phyloP scores from a whole-genome alignment of 495 filamentous ascomycete genomes.

The Aspergillus cavernicola region DNA sequence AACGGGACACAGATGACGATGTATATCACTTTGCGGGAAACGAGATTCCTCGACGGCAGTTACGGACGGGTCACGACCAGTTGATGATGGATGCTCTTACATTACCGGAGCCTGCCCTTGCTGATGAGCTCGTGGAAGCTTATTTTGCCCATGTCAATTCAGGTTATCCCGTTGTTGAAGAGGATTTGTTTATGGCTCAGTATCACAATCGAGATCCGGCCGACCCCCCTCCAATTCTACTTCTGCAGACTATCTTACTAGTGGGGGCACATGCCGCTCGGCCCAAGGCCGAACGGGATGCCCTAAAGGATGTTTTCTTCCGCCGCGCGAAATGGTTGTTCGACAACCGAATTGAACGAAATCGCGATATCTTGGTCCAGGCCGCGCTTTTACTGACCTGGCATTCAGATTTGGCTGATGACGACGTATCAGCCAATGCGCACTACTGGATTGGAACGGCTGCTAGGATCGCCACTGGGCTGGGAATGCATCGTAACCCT shows the following conservation, averaged over 20 bases:
- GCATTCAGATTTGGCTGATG: conserved; percentile 46
- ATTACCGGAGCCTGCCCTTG: conserved; percentile 40
- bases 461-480: conserved; percentile 44
- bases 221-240: conserved; percentile 42
- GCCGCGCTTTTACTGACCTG: conserved; percentile 45
- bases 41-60: conserved; percentile 43
- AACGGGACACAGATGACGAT: conserved; percentile 43
- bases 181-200: conserved; percentile 46
- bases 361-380: conserved; percentile 49
- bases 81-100: conserved; percentile 47
- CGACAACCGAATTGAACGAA: conserved; percentile 46
- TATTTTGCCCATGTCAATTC: conserved; percentile 45
- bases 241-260: conserved; percentile 45
- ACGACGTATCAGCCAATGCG: conserved; percentile 47
- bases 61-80: conserved; percentile 45
- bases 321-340: conserved; percentile 47
- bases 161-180: conserved; percentile 44
- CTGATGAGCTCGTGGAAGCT: conserved; percentile 45
- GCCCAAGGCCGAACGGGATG: conserved; percentile 38
- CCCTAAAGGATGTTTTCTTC: conserved; percentile 45
- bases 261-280: conserved; percentile 44
- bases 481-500: conserved; percentile 49
- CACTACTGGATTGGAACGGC: conserved; percentile 50
- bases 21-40: conserved; percentile 48
- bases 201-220: conserved; percentile 45